These are phyloP conservation scores for Candida gorgasii DNA, from an alignment of 805 yeast genomes.

Conservation along the genomic window DNA sequence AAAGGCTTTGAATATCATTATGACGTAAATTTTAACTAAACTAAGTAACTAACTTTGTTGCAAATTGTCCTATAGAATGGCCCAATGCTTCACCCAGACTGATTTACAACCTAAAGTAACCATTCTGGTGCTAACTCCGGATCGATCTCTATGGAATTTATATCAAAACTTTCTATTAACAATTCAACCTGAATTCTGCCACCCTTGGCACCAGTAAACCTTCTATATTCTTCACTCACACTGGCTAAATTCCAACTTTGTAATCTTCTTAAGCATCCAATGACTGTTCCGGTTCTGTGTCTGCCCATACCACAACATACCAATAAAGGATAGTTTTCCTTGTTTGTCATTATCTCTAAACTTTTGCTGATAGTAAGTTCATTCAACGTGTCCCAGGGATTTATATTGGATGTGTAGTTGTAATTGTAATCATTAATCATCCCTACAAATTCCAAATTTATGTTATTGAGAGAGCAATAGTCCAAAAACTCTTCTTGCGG, in stretches of 20 bases:
- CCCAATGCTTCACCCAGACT: too few relatives aligned
- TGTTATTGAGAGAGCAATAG: conserved; percentile 71
- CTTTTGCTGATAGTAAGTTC: conserved; percentile 81
- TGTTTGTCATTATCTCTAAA: conserved; percentile 69
- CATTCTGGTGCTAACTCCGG: conserved; percentile 20
- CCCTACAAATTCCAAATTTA: conserved; percentile 80
- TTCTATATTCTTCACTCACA: conserved; percentile 88
- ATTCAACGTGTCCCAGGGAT: conserved; percentile 96
- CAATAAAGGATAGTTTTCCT: conserved; percentile 76
- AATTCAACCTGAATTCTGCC: conserved; percentile 91
- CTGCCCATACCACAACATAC: conserved; percentile 99
- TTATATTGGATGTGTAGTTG: conserved; percentile 50
- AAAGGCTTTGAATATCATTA: too few relatives aligned
- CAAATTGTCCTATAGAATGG: too few relatives aligned
- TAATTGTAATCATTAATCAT: conserved; percentile 61
- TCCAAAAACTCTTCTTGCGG: conserved; percentile 86
- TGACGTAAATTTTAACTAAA: too few relatives aligned
- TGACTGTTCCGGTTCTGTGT: conserved; percentile 94
- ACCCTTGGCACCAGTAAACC: conserved; percentile 91
- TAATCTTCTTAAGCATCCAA: conserved; percentile 87
- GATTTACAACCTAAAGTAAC: conserved; percentile 2
- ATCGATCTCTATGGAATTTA: conserved; percentile 34
- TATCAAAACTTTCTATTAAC: conserved; percentile 65
- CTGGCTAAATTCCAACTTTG: conserved; percentile 97
- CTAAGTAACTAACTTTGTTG: too few relatives aligned